phyloP scores from a whole-genome alignment of 805 yeast genomes.

The Saturnispora sekii region DNA sequence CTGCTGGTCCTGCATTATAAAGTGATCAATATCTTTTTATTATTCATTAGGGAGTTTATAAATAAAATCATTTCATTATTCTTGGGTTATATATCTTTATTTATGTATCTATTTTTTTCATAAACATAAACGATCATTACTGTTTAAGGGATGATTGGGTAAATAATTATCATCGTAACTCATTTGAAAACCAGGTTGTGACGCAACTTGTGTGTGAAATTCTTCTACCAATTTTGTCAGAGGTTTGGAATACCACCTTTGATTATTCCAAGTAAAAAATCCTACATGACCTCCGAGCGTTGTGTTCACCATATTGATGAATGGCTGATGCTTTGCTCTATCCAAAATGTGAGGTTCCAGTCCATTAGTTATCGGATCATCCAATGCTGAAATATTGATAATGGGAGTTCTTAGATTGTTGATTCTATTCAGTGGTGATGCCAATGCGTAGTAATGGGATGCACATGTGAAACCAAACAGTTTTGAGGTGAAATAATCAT shows the following conservation, averaged over 20 bases:
- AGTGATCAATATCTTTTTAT: neutral
- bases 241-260: constrained; percentile 58
- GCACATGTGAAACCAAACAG: constrained; percentile 57
- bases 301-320: constrained; percentile 46
- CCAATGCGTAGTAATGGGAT: constrained; percentile 54
- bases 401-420: constrained; percentile 51
- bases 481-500: constrained; percentile 52
- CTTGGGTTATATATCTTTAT: neutral
- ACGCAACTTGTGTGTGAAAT: constrained; percentile 14
- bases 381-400: constrained; percentile 52
- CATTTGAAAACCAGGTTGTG: constrained; percentile 8
- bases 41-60: neutral
- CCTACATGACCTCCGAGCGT: constrained; percentile 75
- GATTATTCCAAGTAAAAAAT: constrained; percentile 54
- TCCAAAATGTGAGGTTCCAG: constrained; percentile 26
- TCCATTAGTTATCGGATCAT: constrained; percentile 65
- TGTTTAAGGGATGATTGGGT: constrained; percentile 7
- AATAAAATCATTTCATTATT: neutral
- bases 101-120: neutral
- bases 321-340: constrained; percentile 50
- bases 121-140: constrained; percentile 7
- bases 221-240: constrained; percentile 30
- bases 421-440: constrained; percentile 46
- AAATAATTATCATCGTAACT: constrained; percentile 6
- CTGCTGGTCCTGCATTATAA: constrained; percentile 77